Evolutionary conservation across 495 filamentous ascomycete genomes (phyloP), one percentile per base, ranked within the genome.

Genomic region (Pseudoneurospora amorphoporcata): DNA sequence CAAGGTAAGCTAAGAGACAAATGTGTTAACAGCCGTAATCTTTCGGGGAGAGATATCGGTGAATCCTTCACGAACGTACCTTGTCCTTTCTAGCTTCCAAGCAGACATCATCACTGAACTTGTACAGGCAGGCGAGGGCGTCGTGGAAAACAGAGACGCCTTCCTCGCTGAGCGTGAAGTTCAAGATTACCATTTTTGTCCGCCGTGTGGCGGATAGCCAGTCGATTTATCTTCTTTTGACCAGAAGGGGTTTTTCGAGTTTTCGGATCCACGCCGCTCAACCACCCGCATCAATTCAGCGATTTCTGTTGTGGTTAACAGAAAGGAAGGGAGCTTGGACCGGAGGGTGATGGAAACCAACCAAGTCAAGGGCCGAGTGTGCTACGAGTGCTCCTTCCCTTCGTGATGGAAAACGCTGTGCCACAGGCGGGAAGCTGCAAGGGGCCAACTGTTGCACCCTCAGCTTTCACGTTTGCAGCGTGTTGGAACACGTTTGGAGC

Each of bases 101-200:
- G 38, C 90, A 91, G 10, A 98, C 92, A 58, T 88, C 90, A 74
- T 99, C 95, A 78, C 91, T 93, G 85, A 98, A 98, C 83, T 95
- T 98, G 68, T 89, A 86, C 38, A 99, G 87, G 80, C 95, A 98
- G 69, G 88, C 82, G n/a, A 99, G 86, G 10, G 88, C 86, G 80
- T 98, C 93, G 76, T 98, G 93, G 19, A 99, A 81, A 71, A 87
- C 87, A 38, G 87, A 83, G 29, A 95, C 85, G 9, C 91, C 91
- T 69, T 91, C 87, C 40, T 94, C 92, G 65, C 85, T 88, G 42
- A 99, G 83, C 0, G 92, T 92, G 75, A 98, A 94, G 68, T 88
- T 89, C 29, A 97, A 81, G n/a, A 88, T 84, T 8, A 75, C 75
- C 77, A 78, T 79, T 65, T 65, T 8, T 35, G 14, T 29, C 29